Evolutionary conservation across 208 protist genomes (phyloP).

Genomic region (Porcisia deanei): DNA sequence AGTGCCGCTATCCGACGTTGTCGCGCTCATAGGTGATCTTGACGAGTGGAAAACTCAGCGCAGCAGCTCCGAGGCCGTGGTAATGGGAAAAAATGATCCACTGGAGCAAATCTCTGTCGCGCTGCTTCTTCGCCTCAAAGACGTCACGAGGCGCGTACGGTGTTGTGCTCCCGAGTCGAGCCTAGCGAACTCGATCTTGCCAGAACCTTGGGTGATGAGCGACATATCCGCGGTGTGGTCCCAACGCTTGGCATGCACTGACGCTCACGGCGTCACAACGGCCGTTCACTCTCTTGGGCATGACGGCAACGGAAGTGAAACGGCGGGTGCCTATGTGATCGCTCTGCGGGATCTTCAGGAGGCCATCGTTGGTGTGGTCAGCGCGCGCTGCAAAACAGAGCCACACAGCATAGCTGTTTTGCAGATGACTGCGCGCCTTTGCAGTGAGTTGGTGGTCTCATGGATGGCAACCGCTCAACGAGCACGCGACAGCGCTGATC

Average conservation of each 20-base stretch:
- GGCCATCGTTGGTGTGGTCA: constrained; percentile 23
- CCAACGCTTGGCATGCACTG: background rate
- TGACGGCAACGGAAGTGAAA: background rate
- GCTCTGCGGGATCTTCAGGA: background rate
- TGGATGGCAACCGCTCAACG: background rate
- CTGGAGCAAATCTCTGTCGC: background rate
- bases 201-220: constrained; percentile 1
- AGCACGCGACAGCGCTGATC: background rate
- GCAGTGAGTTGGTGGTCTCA: constrained; percentile 7
- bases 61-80: too few species aligned
- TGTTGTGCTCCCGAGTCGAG: background rate
- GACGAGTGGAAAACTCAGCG: background rate
- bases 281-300: background rate
- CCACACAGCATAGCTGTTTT: background rate
- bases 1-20: background rate
- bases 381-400: background rate
- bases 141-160: background rate
- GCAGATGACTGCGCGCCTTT: background rate
- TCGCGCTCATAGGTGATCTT: background rate
- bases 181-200: background rate
- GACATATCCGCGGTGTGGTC: background rate
- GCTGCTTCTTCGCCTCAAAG: background rate
- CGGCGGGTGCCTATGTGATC: background rate
- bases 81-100: too few species aligned
- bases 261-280: too few species aligned